Evolutionary conservation across 2,329 filamentous ascomycete genomes (phyloP), one percentile per base, ranked within the genome.

Genomic region (Teratosphaeria destructans): DNA sequence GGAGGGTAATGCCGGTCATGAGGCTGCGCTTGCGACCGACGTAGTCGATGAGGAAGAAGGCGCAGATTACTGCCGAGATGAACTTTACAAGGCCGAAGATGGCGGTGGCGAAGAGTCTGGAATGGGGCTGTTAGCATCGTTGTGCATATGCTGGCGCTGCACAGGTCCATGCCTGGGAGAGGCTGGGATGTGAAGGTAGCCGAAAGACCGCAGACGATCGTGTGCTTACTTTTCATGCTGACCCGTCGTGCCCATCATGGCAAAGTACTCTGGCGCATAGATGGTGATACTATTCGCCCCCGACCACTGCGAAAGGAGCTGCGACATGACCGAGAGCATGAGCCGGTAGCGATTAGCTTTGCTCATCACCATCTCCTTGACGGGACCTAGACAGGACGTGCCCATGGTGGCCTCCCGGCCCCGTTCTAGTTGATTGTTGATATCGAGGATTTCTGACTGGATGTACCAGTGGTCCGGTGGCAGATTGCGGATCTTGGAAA

Each of bases 1-100:
- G 79, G 0, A 81, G 66, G 1, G 69, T 69, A 53, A 81, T 80
- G 19, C 61, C 61, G 35, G 74, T 73, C 52, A 74, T 71, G 6
- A 82, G 72, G 0, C 79, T 73, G 14, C 78, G 73, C 73, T 90
- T 91, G 60, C 89, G 85, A 4, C 89, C 89, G 64, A 92, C 85
- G 58, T 87, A 84, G 66, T 92, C 89, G 63, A 92, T 87, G 8
- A 92, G 80, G 80, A 92, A 90, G 57, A 91, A 79, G 0, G 88
- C 88, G 70, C 88, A 92, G 47, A 83, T 64, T 35, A 91, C 70
- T 14, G 86, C 83, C 0, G 85, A 81, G 6, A 82, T 70, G 58
- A 92, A 82, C 69, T 92, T 92, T 66, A 90, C 79, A 57, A 90
- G 81, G 52, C 88, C 88, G 58, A 92, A 90, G 56, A 93, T 83